These are phyloP conservation scores for Actinomortierella ambigua DNA, from an alignment of 371 early-diverging fungal genomes.

Conservation along the genomic window DNA sequence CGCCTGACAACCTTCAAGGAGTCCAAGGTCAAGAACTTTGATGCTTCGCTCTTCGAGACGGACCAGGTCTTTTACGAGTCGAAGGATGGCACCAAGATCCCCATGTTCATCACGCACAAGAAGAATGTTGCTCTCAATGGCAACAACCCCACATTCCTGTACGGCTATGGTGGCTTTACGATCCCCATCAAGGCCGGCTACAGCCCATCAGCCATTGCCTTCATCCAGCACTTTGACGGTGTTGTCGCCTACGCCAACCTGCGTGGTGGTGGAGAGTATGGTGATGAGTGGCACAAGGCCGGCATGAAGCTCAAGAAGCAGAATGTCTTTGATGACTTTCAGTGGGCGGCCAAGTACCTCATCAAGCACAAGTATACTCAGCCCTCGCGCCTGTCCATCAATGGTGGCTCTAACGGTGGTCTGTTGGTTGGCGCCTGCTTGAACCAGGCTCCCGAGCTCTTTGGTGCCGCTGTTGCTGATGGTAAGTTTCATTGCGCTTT, in stretches of 20 bases:
- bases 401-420: constrained; percentile 81
- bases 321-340: constrained; percentile 57
- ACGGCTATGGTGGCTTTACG: constrained; percentile 73
- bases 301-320: constrained; percentile 51
- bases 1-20: constrained; percentile 43
- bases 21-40: constrained; percentile 52
- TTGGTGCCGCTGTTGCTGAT: constrained; percentile 52
- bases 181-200: constrained; percentile 58
- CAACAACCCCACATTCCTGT: constrained; percentile 60
- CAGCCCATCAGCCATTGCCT: constrained; percentile 48
- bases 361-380: constrained; percentile 48
- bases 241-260: constrained; percentile 49
- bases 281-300: constrained; percentile 55
- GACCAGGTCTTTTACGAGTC: constrained; percentile 64
- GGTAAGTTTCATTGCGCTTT: too few species aligned
- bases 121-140: constrained; percentile 55
- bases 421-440: constrained; percentile 52
- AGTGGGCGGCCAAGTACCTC: constrained; percentile 52
- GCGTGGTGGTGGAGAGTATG: constrained; percentile 62
- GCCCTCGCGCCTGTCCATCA: constrained; percentile 58
- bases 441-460: constrained; percentile 58
- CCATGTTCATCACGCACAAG: constrained; percentile 67
- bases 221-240: constrained; percentile 54
- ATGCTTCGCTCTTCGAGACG: constrained; percentile 51
- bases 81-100: constrained; percentile 68